Evolutionary conservation across 345 rosid genomes (phyloP).

Genomic region (Triadica sebifera): DNA sequence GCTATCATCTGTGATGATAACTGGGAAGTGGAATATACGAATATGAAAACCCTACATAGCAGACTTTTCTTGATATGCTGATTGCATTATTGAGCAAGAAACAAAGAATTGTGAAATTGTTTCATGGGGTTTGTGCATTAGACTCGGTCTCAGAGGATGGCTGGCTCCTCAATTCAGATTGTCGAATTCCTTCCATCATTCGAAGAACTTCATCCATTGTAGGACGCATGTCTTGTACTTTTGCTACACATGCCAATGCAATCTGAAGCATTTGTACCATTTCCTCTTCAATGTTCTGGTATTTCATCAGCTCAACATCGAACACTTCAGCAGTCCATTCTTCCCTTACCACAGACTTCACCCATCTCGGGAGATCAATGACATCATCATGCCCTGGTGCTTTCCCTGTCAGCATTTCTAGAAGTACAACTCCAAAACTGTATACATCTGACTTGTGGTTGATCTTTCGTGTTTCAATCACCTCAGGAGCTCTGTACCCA

Average conservation of each 20-base stretch:
- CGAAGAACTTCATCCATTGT: conserved; percentile 58
- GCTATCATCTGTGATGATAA: neutral
- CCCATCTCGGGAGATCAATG: conserved; percentile 82
- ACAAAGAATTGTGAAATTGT: neutral
- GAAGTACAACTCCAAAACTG: conserved; percentile 80
- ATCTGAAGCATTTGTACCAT: conserved; percentile 91
- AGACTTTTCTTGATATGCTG: neutral
- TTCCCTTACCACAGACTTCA: conserved; percentile 73
- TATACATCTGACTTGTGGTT: conserved; percentile 73
- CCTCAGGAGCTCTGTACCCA: conserved; percentile 79
- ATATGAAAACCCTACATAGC: neutral
- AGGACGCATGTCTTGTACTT: conserved; percentile 56
- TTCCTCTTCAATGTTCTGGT: conserved; percentile 64
- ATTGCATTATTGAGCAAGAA: neutral
- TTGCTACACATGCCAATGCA: conserved; percentile 62
- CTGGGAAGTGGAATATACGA: too few species aligned
- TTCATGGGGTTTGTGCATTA: conserved; percentile 52
- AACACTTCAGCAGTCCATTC: conserved; percentile 94
- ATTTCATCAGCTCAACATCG: conserved; percentile 68
- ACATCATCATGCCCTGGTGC: conserved; percentile 57
- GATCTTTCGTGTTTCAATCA: conserved; percentile 53
- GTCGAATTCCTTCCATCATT: conserved; percentile 64
- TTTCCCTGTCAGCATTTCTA: conserved; percentile 76
- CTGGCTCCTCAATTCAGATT: conserved; percentile 46
- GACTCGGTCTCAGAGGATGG: conserved; percentile 61